Percentiles rank a stretch among this genome's conserved stretches.
Evolutionary conservation across 495 filamentous ascomycete genomes (phyloP).

Genomic region (Parathielavia hyrcaniae): DNA sequence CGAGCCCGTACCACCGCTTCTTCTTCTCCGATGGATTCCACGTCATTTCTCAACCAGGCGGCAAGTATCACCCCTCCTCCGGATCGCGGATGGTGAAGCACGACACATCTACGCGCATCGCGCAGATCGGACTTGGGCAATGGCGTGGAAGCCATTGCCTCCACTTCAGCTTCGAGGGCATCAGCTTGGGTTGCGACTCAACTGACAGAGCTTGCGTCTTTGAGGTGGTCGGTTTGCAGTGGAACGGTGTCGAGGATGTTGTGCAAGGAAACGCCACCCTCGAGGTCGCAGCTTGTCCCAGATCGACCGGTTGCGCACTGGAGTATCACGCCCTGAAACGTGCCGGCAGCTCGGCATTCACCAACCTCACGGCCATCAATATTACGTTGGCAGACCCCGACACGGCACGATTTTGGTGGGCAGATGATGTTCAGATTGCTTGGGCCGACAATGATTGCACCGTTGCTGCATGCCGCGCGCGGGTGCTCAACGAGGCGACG

Average conservation of each 20-base stretch:
- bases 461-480: conserved; percentile 35
- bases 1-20: conserved; percentile 40
- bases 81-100: conserved; percentile 37
- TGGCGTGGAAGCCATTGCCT: conserved; percentile 35
- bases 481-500: conserved; percentile 26
- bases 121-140: conserved; percentile 34
- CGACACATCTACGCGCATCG: conserved; percentile 24
- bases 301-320: conserved; percentile 31
- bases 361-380: conserved; percentile 37
- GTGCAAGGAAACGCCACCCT: conserved; percentile 26
- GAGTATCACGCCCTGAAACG: conserved; percentile 29
- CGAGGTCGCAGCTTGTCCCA: conserved; percentile 33
- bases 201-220: conserved; percentile 34
- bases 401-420: conserved; percentile 36
- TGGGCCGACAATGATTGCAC: conserved; percentile 41
- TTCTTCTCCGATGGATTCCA: conserved; percentile 38
- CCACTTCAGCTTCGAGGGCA: conserved; percentile 38
- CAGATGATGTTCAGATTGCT: conserved; percentile 38
- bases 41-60: conserved; percentile 24
- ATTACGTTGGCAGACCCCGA: conserved; percentile 30
- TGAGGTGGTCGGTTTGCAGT: conserved; percentile 35
- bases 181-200: conserved; percentile 40
- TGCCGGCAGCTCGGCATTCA: conserved; percentile 22
- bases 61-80: conserved; percentile 36
- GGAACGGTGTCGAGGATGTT: conserved; percentile 22